These are phyloP conservation scores for Lentinula aciculospora DNA, from an alignment of 768 basidiomycete species.

Conservation along the genomic window DNA sequence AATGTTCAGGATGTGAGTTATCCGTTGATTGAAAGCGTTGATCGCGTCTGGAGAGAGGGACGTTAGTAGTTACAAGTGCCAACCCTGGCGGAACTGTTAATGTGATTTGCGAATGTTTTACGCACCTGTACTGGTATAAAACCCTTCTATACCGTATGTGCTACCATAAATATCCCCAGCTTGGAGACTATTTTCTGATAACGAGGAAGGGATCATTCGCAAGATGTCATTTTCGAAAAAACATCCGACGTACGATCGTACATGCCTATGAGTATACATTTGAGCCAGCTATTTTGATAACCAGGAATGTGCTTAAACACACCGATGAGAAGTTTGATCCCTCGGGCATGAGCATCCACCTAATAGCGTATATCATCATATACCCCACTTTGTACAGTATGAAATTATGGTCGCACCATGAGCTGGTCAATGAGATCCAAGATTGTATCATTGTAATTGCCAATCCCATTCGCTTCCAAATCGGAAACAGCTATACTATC, in stretches of 20 bases:
- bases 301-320: neutral
- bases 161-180: conserved; percentile 27
- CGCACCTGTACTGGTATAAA: conserved; percentile 24
- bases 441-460: conserved; percentile 29
- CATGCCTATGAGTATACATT: conserved; percentile 11
- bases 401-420: conserved; percentile 20
- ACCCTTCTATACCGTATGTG: conserved; percentile 24
- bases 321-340: conserved; percentile 14
- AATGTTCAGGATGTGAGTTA: conserved; percentile 28
- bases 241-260: conserved; percentile 11
- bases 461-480: conserved; percentile 26
- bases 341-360: conserved; percentile 26
- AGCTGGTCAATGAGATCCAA: conserved; percentile 30
- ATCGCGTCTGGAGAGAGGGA: conserved; percentile 16
- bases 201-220: conserved; percentile 1
- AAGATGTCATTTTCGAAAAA: neutral
- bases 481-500: conserved; percentile 22
- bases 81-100: too few relatives aligned
- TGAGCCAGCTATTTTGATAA: too few relatives aligned
- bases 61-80: too few relatives aligned
- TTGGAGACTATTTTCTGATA: conserved; percentile 26
- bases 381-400: neutral
- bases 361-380: neutral
- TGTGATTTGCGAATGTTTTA: neutral
- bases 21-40: conserved; percentile 27